phyloP scores from a whole-genome alignment of 331 rosid species.

The Quercus lobata region DNA sequence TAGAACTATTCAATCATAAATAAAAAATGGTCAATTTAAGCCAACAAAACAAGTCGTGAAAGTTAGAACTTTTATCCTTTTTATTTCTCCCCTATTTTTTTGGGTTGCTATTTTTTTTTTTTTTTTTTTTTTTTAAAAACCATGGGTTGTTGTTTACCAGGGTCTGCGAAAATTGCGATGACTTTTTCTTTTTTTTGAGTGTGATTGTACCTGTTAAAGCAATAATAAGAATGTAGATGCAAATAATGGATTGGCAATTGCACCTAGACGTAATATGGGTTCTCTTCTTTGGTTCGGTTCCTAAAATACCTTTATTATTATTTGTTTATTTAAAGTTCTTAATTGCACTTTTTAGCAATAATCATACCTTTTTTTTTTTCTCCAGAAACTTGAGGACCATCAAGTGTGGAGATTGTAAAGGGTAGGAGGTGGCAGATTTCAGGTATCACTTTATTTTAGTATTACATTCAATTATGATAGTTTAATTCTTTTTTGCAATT shows the following conservation, averaged over 20 bases:
- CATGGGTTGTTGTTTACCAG: too few species aligned
- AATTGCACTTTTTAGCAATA: conserved; percentile 5
- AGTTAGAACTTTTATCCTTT: too few species aligned
- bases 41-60: too few species aligned
- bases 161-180: too few species aligned
- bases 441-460: neutral
- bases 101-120: too few species aligned
- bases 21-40: too few species aligned
- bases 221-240: neutral
- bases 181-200: neutral
- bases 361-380: conserved; percentile 3
- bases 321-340: neutral
- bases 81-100: too few species aligned
- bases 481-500: neutral
- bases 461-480: neutral
- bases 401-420: conserved; percentile 34
- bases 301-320: neutral
- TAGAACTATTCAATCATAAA: too few species aligned
- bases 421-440: conserved; percentile 29
- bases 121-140: too few species aligned
- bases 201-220: neutral
- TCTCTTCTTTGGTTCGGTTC: neutral
- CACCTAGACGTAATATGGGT: neutral
- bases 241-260: neutral
- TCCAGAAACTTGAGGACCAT: conserved; percentile 32